These are phyloP conservation scores for Quercus cerris DNA, from an alignment of 306 rosid species.

Conservation along the genomic window DNA sequence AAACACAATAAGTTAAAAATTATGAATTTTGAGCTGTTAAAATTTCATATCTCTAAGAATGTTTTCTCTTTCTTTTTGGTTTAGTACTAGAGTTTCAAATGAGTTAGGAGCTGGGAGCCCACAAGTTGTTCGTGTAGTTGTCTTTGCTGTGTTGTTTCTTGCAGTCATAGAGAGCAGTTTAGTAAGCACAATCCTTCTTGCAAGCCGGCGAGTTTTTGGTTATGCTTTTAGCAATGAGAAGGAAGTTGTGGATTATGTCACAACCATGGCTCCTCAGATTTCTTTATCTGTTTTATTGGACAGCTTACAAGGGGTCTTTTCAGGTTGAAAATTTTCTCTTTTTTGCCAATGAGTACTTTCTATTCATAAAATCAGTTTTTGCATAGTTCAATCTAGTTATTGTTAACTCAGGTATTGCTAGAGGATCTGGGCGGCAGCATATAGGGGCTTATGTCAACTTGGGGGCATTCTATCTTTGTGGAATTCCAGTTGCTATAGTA, in stretches of 20 bases:
- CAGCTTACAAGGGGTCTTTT: conserved; percentile 56
- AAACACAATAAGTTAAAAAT: too few species aligned
- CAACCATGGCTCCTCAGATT: conserved; percentile 58
- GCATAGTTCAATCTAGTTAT: neutral
- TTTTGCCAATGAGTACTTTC: neutral
- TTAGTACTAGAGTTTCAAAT: conserved; percentile 70
- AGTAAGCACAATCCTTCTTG: conserved; percentile 39
- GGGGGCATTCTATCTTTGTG: conserved; percentile 72
- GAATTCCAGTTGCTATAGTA: conserved; percentile 56
- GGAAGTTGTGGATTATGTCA: conserved; percentile 69
- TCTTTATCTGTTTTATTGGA: conserved; percentile 52
- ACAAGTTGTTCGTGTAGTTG: conserved; percentile 44
- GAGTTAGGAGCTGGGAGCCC: conserved; percentile 78
- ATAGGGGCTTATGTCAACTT: conserved; percentile 64
- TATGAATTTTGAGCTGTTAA: too few species aligned
- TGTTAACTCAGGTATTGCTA: conserved; percentile 48
- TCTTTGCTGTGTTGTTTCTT: conserved; percentile 45
- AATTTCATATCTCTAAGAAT: neutral
- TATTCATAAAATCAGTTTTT: neutral
- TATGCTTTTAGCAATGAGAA: conserved; percentile 60
- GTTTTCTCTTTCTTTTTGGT: neutral
- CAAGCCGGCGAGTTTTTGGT: conserved; percentile 49
- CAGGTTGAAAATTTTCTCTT: conserved; percentile 42
- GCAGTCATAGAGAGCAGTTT: conserved; percentile 35
- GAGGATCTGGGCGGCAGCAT: conserved; percentile 84